Conservation (phyloP, 2,329 filamentous ascomycete genomes). For the Decorospora gaudefroyi region DNA sequence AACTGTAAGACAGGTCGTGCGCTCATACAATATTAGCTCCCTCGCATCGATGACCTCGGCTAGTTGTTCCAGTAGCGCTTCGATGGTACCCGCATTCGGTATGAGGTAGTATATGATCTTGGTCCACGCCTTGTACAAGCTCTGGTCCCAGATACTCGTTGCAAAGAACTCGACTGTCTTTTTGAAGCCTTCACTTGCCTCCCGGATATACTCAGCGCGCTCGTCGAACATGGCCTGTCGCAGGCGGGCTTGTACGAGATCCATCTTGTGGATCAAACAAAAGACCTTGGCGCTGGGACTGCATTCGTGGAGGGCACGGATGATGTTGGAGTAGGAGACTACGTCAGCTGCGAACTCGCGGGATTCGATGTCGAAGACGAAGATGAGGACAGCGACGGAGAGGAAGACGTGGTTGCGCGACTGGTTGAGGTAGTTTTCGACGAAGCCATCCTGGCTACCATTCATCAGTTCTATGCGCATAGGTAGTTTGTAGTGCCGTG, state of each 20-base stretch:
- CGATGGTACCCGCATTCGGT: slow-evolving; percentile 88
- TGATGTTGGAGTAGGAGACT: slow-evolving; percentile 87
- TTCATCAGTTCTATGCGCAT: slow-evolving; percentile 12
- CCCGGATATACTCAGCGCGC: slow-evolving; percentile 74
- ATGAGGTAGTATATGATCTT: slow-evolving; percentile 97
- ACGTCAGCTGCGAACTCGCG: slow-evolving; percentile 92
- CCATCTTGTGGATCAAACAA: slow-evolving; percentile 98
- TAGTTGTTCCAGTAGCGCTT: slow-evolving; percentile 79
- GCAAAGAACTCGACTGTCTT: slow-evolving; percentile 77
- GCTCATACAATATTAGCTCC: slow-evolving; percentile 92
- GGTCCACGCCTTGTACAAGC: slow-evolving; percentile 96
- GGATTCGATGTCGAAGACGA: slow-evolving; percentile 98
- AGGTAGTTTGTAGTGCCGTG: not conserved
- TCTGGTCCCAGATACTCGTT: slow-evolving; percentile 98
- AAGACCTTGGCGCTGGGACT: slow-evolving; percentile 83
- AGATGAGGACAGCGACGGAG: slow-evolving; percentile 95
- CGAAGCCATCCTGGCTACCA: slow-evolving; percentile 89
- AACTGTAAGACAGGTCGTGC: slow-evolving; percentile 95
- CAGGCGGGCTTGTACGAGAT: slow-evolving; percentile 80
- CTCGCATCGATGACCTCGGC: slow-evolving; percentile 87
- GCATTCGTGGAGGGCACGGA: slow-evolving; percentile 84
- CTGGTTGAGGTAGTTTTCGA: slow-evolving; percentile 96
- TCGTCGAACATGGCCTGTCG: slow-evolving; percentile 85
- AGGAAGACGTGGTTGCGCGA: slow-evolving; percentile 96
- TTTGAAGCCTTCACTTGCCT: slow-evolving; percentile 72